A percentile compares a stretch with the other conserved stretches of the same genome.
Evolutionary conservation across 2,329 filamentous ascomycete species (phyloP).

Genomic region (Botryosphaeria dothidea): DNA sequence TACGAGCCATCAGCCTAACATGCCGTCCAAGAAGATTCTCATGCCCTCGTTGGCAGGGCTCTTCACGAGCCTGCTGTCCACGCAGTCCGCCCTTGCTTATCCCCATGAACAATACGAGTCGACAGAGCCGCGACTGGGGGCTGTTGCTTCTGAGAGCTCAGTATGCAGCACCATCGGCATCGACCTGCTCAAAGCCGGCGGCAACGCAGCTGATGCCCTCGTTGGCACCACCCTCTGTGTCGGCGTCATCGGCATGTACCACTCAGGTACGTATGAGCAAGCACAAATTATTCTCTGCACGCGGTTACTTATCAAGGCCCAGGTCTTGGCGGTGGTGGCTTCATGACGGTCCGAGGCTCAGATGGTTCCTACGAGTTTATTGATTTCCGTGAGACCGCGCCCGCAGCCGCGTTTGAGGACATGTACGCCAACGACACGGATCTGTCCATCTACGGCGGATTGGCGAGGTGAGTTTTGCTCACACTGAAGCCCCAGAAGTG

Average conservation of each 20-base stretch:
- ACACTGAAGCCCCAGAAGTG: too few relatives aligned
- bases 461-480: slow-evolving; percentile 47
- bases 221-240: slow-evolving; percentile 51
- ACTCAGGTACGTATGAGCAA: slow-evolving; percentile 28
- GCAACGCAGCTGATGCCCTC: slow-evolving; percentile 52
- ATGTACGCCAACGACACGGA: slow-evolving; percentile 77
- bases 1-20: not conserved
- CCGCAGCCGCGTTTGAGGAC: slow-evolving; percentile 74
- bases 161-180: slow-evolving; percentile 50
- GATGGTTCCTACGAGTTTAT: slow-evolving; percentile 81
- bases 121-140: slow-evolving; percentile 34
- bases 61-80: slow-evolving; percentile 14
- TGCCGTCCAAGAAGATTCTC: slow-evolving; percentile 6
- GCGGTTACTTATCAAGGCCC: slow-evolving; percentile 29
- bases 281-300: too few relatives aligned
- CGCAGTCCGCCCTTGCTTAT: slow-evolving; percentile 9
- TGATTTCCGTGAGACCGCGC: slow-evolving; percentile 88
- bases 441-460: slow-evolving; percentile 69
- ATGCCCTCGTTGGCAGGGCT: slow-evolving; percentile 18
- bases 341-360: slow-evolving; percentile 74
- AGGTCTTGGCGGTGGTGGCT: slow-evolving; percentile 88
- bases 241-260: slow-evolving; percentile 52
- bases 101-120: not conserved
- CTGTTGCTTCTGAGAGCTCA: slow-evolving; percentile 47
- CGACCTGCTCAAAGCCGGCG: slow-evolving; percentile 50